Evolutionary conservation across 73 alveolate genomes (phyloP), one percentile per base, ranked within the genome.

Genomic region (Blepharisma stoltei): DNA sequence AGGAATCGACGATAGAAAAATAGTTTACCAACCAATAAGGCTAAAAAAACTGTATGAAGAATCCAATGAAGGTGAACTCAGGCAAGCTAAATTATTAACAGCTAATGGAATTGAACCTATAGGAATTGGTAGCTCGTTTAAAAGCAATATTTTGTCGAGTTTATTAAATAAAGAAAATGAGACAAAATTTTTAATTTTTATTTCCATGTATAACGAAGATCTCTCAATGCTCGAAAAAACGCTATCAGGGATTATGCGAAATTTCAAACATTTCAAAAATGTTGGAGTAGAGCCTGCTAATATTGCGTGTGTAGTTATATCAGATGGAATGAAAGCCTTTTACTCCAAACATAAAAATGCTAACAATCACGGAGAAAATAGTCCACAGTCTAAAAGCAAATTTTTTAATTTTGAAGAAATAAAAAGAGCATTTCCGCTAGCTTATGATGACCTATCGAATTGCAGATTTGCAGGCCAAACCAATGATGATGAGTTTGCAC

Each of bases 131-230:
- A 60, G 46, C 38, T 14, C 14, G 46, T 60, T 60, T 38, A 60
- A 60, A 1, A n/a, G 46, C 2, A 2, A n/a, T 14, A 38, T 60
- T 11, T 25, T 60, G 49, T 14, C 5, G 14, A 38, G 5, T 43
- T 37, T 69, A 43, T 14, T 44, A 21, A 46, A 69, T 1, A 69
- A 3, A 46, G 65, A 69, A 9, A 53, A 53, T 38, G 65, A 69
- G 65, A 9, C 27, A 37, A 43, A 69, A 43, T 38, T 46, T n/a
- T 20, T 69, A 14, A 69, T 69, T 14, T 47, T 69, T 52, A 78
- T 82, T 5, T 77, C 90, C 54, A 82, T 82, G 90, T 82, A 82
- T 78, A 82, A 82, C 77, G 90, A 82, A 60, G 84, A 82, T 23
- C 21, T 6, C 6, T 27, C 38, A 32, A 77, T 77, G 43, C 71